Conservation (phyloP, 176 grass and related monocot genomes). For the Saccharum spontaneum region DNA sequence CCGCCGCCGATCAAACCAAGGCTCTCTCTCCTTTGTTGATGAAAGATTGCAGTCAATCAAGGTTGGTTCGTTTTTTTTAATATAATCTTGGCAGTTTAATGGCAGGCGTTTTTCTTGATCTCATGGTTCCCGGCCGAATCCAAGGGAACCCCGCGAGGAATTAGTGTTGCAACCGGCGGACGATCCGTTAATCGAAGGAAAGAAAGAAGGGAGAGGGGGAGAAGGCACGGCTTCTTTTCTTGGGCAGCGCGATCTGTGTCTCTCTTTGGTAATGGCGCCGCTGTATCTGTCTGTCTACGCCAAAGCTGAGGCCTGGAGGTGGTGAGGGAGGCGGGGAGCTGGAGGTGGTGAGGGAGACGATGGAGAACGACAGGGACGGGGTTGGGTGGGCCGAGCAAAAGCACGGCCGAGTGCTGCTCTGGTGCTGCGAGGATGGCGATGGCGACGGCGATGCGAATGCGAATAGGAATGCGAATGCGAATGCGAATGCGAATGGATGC, state of each 20-base stretch:
- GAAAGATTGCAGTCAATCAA: constrained; percentile 5
- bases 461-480: too few relatives aligned
- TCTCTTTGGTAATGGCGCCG: constrained; percentile 7
- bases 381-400: background rate
- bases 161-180: background rate
- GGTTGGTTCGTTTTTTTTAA: background rate
- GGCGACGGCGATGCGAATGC: background rate
- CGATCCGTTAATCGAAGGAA: background rate
- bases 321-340: background rate
- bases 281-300: background rate
- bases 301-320: background rate
- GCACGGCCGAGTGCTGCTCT: background rate
- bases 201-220: background rate
- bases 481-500: constrained; percentile 37
- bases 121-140: background rate
- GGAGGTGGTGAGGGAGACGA: background rate
- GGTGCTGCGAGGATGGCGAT: background rate
- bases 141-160: background rate
- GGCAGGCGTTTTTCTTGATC: background rate
- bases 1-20: constrained; percentile 15
- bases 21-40: background rate
- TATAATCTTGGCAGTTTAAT: background rate
- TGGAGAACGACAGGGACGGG: background rate
- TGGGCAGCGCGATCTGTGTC: constrained; percentile 1
- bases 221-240: background rate